These are phyloP conservation scores for Arctium minus DNA, from an alignment of 129 eudicot genomes.

Conservation along the genomic window DNA sequence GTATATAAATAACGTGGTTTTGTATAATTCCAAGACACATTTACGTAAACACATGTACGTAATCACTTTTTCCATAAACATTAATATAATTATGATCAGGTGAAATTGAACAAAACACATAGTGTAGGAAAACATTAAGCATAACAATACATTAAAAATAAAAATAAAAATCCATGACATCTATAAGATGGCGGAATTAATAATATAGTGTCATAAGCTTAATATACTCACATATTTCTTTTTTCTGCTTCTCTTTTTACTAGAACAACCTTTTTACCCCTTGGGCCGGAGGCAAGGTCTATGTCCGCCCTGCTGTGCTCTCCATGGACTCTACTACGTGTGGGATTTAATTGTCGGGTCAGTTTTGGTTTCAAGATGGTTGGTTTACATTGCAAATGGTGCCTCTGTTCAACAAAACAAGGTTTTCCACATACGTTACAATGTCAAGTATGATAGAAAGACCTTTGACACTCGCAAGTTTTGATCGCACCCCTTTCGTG, in stretches of 20 bases:
- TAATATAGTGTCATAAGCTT: background rate
- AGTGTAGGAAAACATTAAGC: background rate
- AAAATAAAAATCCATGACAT: background rate
- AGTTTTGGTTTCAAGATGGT: background rate
- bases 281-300: background rate
- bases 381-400: background rate
- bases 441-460: background rate
- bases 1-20: too few species aligned
- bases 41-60: too few species aligned
- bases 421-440: background rate
- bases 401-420: slow-evolving; percentile 6
- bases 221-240: background rate
- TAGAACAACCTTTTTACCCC: background rate
- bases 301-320: background rate
- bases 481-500: background rate
- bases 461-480: background rate
- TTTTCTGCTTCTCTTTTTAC: background rate
- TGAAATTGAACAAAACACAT: background rate
- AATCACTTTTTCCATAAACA: too few species aligned
- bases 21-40: too few species aligned
- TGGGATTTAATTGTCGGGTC: background rate
- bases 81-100: too few species aligned
- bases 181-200: background rate
- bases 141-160: too few species aligned
- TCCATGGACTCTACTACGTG: background rate